Evolutionary conservation across 345 rosid genomes (phyloP), one percentile per base, ranked within the genome.

Genomic region (Gossypium arboreum): DNA sequence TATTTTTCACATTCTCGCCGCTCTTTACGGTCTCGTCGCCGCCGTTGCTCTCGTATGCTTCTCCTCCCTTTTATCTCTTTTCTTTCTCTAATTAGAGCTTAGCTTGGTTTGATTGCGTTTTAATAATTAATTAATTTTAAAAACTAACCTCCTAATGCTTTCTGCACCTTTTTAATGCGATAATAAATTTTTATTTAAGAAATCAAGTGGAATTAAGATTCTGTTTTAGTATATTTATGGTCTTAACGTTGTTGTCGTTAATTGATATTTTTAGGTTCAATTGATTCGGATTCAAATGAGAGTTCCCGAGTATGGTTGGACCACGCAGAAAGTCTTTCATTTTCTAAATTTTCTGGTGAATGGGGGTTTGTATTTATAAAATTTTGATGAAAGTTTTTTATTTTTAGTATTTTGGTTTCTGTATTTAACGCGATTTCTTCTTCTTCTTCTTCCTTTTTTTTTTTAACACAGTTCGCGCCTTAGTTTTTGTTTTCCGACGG

Each of bases 221-320:
- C 10, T 12, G 55, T 41, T 52, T 44, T 12, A 11, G 43, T 43
- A 15, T 12, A 24, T 51, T 51, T 74, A 20, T 10, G 12, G 5
- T 68, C 9, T 34, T 69, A 10, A 54, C 3, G 65, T 39, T 39
- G 47, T 51, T 62, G 47, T 69, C 10, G 2, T 68, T 50, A 25
- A 25, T 50, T 66, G 77, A 56, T 72, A 12, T 51, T 17, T 56
- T 48, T 75, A 93, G 98, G 84, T 94, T 86, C 98, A 94, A 88
- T 75, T 94, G 61, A 81, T 92, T 63, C 86, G 98, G 71, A 94
- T 94, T 75, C 97, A 92, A 78, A 73, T 92, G 76, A 83, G 97
- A 82, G 98, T 94, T 81, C 98, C 98, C 0, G 98, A 94, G 86
- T 92, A 90, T 44, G 98, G 98, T 9, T 94, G 97, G 98, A 94